These are phyloP conservation scores for Syncephalastrum racemosum DNA, from an alignment of 371 early-diverging fungal genomes.

Conservation along the genomic window DNA sequence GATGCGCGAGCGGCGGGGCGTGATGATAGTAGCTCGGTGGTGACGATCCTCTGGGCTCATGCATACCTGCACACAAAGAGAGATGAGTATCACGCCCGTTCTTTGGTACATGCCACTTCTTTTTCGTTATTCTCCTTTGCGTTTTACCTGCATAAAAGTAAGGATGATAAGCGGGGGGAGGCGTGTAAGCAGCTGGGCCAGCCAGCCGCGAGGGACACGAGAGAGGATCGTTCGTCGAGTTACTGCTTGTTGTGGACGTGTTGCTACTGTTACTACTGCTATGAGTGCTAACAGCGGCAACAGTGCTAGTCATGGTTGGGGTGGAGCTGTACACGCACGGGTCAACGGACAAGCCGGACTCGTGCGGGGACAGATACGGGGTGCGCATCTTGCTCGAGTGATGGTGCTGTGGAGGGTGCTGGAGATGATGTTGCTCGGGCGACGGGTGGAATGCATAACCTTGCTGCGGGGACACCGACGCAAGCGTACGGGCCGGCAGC, in stretches of 20 bases:
- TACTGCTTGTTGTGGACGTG: no score
- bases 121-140: no score
- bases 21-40: conserved; percentile 13
- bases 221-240: no score
- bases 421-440: conserved; percentile 1
- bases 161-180: conserved; percentile 10
- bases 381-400: background rate
- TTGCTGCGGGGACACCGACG: conserved; percentile 12
- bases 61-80: background rate
- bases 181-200: conserved; percentile 11
- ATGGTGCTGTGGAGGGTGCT: background rate
- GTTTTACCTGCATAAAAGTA: conserved; percentile 17
- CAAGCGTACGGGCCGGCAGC: conserved; percentile 20
- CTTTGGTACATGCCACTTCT: no score
- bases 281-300: conserved; percentile 1
- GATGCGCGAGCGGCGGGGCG: conserved; percentile 3
- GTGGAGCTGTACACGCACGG: conserved; percentile 11
- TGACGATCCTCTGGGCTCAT: conserved; percentile 17
- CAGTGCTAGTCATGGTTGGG: conserved; percentile 6
- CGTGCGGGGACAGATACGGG: conserved; percentile 4
- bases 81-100: background rate
- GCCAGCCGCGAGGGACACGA: conserved; percentile 9
- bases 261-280: no score
- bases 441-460: conserved; percentile 8
- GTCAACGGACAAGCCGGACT: conserved; percentile 29